A percentile compares a stretch with the other conserved stretches of the same genome.
phyloP scores from a whole-genome alignment of 192 early-diverging fungal species.

The Coemansia sp. region DNA sequence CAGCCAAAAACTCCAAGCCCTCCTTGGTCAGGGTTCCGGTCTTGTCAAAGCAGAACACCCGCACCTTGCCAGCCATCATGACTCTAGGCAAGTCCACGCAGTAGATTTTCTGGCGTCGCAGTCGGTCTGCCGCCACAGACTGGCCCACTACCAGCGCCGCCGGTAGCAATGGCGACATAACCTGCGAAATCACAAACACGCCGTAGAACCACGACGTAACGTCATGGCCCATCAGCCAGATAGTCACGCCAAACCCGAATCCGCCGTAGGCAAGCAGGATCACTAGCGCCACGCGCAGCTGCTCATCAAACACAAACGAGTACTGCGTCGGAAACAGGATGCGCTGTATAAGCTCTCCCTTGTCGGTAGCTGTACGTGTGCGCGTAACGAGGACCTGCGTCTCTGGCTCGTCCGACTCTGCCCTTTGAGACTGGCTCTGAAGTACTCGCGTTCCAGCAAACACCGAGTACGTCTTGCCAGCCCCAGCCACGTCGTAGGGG shows the following conservation, averaged over 20 bases:
- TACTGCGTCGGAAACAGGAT: conserved; percentile 63
- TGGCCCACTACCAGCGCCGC: conserved; percentile 64
- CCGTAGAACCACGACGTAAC: conserved; percentile 63
- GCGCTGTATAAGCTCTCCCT: conserved; percentile 61
- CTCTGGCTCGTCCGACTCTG: conserved; percentile 26
- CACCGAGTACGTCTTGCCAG: conserved; percentile 63
- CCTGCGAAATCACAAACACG: conserved; percentile 62
- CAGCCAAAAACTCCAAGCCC: conserved; percentile 57
- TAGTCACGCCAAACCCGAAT: conserved; percentile 51
- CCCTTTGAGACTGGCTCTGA: conserved; percentile 48
- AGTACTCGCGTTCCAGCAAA: conserved; percentile 71
- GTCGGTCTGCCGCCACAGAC: conserved; percentile 56
- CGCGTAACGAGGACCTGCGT: conserved; percentile 63
- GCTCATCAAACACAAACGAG: conserved; percentile 66
- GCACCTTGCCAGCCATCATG: conserved; percentile 64
- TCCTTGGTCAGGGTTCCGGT: conserved; percentile 69
- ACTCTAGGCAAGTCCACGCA: conserved; percentile 64
- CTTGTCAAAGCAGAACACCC: conserved; percentile 67
- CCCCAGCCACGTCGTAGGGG: conserved; percentile 32
- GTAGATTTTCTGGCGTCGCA: conserved; percentile 57
- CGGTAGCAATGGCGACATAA: conserved; percentile 60
- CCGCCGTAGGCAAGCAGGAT: conserved; percentile 59
- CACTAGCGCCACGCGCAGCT: conserved; percentile 60
- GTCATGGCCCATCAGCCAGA: conserved; percentile 65
- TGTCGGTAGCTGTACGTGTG: conserved; percentile 65